Evolutionary conservation across 2,329 filamentous ascomycete species (phyloP).

Genomic region (Cladophialophora bantiana): DNA sequence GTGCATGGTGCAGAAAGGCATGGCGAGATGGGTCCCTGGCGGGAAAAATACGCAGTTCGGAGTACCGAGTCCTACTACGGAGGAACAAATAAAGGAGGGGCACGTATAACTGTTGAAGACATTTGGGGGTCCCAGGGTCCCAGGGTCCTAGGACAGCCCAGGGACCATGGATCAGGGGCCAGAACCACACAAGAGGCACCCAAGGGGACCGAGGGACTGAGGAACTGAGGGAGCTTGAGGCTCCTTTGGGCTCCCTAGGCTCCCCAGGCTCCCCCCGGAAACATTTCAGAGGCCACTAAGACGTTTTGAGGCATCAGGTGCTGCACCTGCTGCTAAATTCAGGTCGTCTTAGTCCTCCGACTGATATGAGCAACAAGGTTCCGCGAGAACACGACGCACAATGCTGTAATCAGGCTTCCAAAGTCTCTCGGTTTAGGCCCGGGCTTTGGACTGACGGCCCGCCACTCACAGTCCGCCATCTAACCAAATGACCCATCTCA

Average conservation of each 20-base stretch:
- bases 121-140: not conserved
- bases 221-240: too few relatives aligned
- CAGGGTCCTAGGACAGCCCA: too few relatives aligned
- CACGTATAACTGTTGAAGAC: too few relatives aligned
- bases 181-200: not conserved
- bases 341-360: not conserved
- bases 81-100: too few relatives aligned
- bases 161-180: not conserved
- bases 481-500: not conserved
- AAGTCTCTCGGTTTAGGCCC: not conserved
- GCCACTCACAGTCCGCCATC: slow-evolving; percentile 2
- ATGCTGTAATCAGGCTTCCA: slow-evolving; percentile 3
- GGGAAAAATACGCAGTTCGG: not conserved
- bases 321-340: slow-evolving; percentile 6
- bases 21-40: not conserved
- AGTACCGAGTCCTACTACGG: too few relatives aligned
- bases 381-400: not conserved
- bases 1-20: too few relatives aligned
- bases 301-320: not conserved
- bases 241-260: too few relatives aligned
- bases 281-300: not conserved
- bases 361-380: not conserved
- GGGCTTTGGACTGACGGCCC: not conserved
- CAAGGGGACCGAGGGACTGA: not conserved
- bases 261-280: not conserved